phyloP scores from a whole-genome alignment of 2,329 filamentous ascomycete genomes.

The Huntiella decipiens region DNA sequence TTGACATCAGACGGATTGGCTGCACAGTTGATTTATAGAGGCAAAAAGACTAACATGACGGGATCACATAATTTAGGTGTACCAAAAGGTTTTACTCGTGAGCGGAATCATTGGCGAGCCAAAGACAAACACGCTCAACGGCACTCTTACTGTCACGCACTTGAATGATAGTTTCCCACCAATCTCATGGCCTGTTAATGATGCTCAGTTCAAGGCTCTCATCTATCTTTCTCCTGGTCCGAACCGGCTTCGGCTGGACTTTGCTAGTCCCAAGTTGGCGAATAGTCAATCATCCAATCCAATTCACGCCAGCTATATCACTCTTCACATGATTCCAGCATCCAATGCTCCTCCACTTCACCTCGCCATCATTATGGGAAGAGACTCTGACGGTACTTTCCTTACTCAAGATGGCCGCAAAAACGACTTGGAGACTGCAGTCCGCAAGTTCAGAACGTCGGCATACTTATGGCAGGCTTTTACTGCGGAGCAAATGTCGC shows the following conservation, averaged over 20 bases:
- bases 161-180: conserved; percentile 73
- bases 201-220: conserved; percentile 80
- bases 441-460: conserved; percentile 84
- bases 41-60: too few relatives aligned
- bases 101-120: conserved; percentile 52
- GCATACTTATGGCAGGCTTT: conserved; percentile 96
- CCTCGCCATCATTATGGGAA: conserved; percentile 69
- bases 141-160: conserved; percentile 59
- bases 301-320: conserved; percentile 61
- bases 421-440: conserved; percentile 59
- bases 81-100: conserved; percentile 74
- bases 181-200: conserved; percentile 68
- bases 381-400: conserved; percentile 71
- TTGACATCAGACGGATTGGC: too few relatives aligned
- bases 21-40: too few relatives aligned
- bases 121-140: conserved; percentile 56
- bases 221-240: conserved; percentile 81
- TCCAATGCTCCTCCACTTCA: conserved; percentile 68
- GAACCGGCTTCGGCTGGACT: conserved; percentile 77
- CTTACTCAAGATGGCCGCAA: conserved; percentile 61
- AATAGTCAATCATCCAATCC: conserved; percentile 46
- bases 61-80: conserved; percentile 37
- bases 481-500: conserved; percentile 88
- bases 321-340: conserved; percentile 70
- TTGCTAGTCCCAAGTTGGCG: conserved; percentile 62